These are phyloP conservation scores for Penicillium cinerascens DNA, from an alignment of 495 filamentous ascomycete genomes.

Conservation along the genomic window DNA sequence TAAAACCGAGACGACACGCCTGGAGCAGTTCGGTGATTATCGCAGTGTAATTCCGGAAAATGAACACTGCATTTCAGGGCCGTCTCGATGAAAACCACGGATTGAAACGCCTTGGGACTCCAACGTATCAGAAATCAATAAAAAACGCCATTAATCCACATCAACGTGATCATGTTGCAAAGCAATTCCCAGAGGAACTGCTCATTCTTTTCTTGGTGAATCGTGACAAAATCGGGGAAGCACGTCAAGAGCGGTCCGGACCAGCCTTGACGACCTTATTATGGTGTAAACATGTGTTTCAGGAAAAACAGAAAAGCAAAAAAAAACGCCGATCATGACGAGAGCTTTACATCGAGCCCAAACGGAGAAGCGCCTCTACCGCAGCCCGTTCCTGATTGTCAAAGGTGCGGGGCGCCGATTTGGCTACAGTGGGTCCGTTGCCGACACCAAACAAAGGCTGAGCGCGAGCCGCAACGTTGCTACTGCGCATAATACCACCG, in stretches of 20 bases:
- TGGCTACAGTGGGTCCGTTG: constrained; percentile 29
- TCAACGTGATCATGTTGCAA: neutral
- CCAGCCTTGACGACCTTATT: constrained; percentile 31
- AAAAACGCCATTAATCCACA: neutral
- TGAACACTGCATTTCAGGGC: neutral
- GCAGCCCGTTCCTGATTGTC: constrained; percentile 69
- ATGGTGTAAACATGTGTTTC: constrained; percentile 14
- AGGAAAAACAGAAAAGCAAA: constrained; percentile 12
- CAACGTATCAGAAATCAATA: neutral
- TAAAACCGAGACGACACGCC: neutral
- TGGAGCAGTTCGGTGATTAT: neutral
- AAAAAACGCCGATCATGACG: constrained; percentile 28
- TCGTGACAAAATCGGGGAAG: constrained; percentile 10
- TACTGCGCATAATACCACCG: constrained; percentile 32
- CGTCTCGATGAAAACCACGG: neutral
- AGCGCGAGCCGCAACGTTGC: constrained; percentile 21
- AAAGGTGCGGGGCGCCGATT: constrained; percentile 36
- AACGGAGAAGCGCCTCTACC: constrained; percentile 75
- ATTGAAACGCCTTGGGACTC: neutral
- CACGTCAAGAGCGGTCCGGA: constrained; percentile 26
- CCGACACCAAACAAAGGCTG: constrained; percentile 37
- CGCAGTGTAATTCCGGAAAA: neutral
- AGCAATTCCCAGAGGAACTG: neutral
- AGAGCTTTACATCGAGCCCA: constrained; percentile 78
- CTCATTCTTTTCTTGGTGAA: constrained; percentile 11